Base-by-base conservation (phyloP, 1,284 basidiomycete genomes). In the Meira nashicola region DNA sequence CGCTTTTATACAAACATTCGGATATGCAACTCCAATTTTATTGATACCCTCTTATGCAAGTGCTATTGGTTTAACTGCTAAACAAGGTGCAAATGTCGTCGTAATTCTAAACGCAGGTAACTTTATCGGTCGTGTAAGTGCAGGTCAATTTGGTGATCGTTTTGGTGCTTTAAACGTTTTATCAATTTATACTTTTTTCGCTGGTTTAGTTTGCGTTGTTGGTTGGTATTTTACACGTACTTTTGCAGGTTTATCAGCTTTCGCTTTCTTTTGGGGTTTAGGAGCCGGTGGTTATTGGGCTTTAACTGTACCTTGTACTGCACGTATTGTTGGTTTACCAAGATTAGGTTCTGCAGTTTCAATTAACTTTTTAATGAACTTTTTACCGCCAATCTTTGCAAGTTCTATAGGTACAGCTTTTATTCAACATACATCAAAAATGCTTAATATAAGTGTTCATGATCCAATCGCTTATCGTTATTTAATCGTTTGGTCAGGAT, bases 61-160 rank as follows among this genome's bases (percentile, higher is more conserved):
- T 9, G 8, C 43, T 3, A 44, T 44, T 9, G 43, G 43, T 44
- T 9, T 44, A 25, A 17, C 43, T 4, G 43, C 43, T 17, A 44
- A 25, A 17, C 43, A 44, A 44, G 43, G 43, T 44, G 43, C 43
- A 44, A 44, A 44, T 25, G 43, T 44, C 9, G 9, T 44, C 43
- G 23, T 25, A 4, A 44, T 44, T 25, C 9, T 44, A 8, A 25
- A 25, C 9, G 43, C 17, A 4, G 43, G 17, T 25, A 44, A 44
- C 23, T 17, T 44, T 25, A 25, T 44, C 43, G 23, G 43, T 25
- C 17, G 43, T 4, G 43, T 44, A 2, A 17, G 17, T 25, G 23
- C 43, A 25, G 43, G 43, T 25, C 23, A 17, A 17, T 44, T 44
- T 4, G 43, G 43, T 9, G 43, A 44, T 25, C 17, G 23, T 4